Evolutionary conservation across 768 basidiomycete species (phyloP).

Genomic region (Sutorius australiensis): DNA sequence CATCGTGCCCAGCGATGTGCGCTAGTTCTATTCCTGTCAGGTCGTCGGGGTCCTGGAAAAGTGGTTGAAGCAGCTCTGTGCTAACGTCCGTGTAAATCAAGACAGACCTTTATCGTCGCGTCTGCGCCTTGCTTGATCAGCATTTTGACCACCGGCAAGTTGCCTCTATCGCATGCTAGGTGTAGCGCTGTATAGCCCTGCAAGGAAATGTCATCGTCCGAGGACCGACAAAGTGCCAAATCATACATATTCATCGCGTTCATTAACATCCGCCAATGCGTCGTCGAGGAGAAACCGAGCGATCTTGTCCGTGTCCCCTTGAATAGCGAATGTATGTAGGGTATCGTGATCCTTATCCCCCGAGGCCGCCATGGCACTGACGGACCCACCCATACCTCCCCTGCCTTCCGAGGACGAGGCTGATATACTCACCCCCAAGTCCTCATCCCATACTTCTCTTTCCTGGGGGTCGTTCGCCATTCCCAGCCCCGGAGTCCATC

Average conservation of each 20-base stretch:
- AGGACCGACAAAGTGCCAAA: not conserved
- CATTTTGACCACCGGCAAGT: conserved; percentile 49
- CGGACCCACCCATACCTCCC: conserved; percentile 50
- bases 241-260: conserved; percentile 70
- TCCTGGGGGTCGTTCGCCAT: conserved; percentile 8
- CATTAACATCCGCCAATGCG: conserved; percentile 50
- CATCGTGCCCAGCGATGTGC: conserved; percentile 50
- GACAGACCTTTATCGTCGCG: conserved; percentile 52
- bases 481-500: conserved; percentile 51
- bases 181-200: conserved; percentile 90
- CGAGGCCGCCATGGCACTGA: conserved; percentile 55
- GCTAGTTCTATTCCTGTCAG: conserved; percentile 61
- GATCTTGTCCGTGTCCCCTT: conserved; percentile 48
- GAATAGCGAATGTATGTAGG: conserved; percentile 64
- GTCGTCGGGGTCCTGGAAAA: conserved; percentile 61
- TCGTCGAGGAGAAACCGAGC: conserved; percentile 40
- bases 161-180: conserved; percentile 81
- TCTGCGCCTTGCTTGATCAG: conserved; percentile 68
- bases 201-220: conserved; percentile 3
- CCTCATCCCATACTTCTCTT: conserved; percentile 44
- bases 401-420: conserved; percentile 23
- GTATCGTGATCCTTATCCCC: conserved; percentile 38
- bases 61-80: conserved; percentile 3
- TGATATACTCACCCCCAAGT: conserved; percentile 28
- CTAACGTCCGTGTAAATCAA: not conserved